Percentiles rank a stretch among this genome's conserved stretches.
phyloP scores from a whole-genome alignment of 768 basidiomycete species.

The Sporobolomyces phaffii region DNA sequence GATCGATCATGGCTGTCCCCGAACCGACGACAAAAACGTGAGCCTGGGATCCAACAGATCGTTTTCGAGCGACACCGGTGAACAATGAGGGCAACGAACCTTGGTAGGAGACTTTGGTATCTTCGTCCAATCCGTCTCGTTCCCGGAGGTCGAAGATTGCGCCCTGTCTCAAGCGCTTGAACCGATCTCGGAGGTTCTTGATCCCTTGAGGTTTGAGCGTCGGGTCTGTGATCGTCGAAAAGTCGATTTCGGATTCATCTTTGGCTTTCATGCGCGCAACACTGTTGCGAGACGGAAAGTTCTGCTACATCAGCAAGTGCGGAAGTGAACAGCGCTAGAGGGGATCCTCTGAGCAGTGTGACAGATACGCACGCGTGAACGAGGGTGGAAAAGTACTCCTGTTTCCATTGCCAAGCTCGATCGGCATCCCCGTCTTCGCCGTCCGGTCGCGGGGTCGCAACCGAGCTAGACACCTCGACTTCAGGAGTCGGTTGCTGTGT shows the following conservation, averaged over 20 bases:
- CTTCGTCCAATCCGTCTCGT: background rate
- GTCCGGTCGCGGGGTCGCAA: no score
- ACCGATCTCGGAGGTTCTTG: conserved; percentile 29
- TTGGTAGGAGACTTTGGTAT: background rate
- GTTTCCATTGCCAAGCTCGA: background rate
- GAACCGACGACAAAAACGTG: no score
- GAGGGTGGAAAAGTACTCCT: conserved; percentile 5
- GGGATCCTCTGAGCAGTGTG: no score
- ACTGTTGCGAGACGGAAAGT: background rate
- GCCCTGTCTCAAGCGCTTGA: background rate
- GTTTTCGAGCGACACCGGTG: background rate
- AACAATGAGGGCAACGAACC: background rate
- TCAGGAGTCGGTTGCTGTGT: background rate
- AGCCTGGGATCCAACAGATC: background rate
- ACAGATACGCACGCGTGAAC: conserved; percentile 18
- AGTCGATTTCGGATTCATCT: conserved; percentile 25
- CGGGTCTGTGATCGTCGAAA: background rate
- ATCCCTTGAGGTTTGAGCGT: conserved; percentile 13
- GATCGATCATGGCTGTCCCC: background rate
- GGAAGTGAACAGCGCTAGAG: background rate
- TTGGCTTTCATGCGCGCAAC: background rate
- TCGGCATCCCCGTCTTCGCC: no score
- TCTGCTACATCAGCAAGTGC: background rate
- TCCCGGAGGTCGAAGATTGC: background rate
- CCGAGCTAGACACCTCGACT: background rate